A percentile compares a stretch with the other conserved stretches of the same genome.
Evolutionary conservation across 306 rosid species (phyloP).

Genomic region (Medicago arabica): DNA sequence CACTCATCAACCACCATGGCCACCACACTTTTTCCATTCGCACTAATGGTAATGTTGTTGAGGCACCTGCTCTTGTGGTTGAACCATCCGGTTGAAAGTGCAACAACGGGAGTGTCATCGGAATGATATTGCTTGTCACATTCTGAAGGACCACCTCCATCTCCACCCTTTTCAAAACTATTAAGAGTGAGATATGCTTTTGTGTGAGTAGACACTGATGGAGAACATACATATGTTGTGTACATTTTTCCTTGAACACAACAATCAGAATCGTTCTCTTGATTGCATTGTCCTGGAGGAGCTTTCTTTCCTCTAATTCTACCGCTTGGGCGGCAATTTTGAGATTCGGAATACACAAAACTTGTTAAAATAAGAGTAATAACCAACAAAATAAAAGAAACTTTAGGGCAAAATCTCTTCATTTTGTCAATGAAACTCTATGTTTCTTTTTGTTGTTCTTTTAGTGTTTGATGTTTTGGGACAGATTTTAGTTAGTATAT

Average conservation of each 20-base stretch:
- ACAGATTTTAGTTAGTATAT: constrained; percentile 5
- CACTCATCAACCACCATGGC: constrained; percentile 65
- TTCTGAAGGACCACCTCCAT: constrained; percentile 56
- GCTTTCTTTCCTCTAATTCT: constrained; percentile 38
- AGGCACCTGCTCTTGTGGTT: constrained; percentile 46
- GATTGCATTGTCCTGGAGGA: constrained; percentile 48
- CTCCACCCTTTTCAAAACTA: constrained; percentile 56
- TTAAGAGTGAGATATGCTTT: constrained; percentile 53
- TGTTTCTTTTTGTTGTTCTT: constrained; percentile 10
- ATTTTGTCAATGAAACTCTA: not conserved
- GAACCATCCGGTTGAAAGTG: constrained; percentile 62
- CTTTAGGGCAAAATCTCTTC: constrained; percentile 19
- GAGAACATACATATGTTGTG: constrained; percentile 50
- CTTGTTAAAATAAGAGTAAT: constrained; percentile 6
- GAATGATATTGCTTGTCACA: constrained; percentile 54
- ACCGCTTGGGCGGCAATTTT: constrained; percentile 38
- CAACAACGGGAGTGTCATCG: constrained; percentile 40
- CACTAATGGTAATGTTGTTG: constrained; percentile 48
- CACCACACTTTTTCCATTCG: constrained; percentile 50
- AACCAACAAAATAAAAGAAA: not conserved
- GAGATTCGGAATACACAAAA: constrained; percentile 30
- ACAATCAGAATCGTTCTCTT: constrained; percentile 43
- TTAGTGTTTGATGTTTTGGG: not conserved
- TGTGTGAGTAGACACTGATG: constrained; percentile 33
- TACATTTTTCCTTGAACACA: constrained; percentile 49